These are phyloP conservation scores for Reticulascus tulasneorum DNA, from an alignment of 2,329 filamentous ascomycete genomes.

Conservation along the genomic window DNA sequence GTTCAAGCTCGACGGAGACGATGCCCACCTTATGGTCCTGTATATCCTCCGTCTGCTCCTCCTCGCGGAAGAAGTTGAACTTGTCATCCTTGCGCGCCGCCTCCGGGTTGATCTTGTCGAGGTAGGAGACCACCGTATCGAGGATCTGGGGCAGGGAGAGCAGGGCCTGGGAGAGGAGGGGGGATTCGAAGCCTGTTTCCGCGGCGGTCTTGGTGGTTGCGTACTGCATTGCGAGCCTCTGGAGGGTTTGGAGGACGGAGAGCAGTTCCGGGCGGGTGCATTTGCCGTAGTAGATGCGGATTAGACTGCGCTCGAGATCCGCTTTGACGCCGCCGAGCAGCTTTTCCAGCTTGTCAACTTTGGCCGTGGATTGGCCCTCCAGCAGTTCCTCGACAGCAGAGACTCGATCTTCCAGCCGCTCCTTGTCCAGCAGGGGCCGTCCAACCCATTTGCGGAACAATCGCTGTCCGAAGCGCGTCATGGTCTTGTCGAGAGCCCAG, in stretches of 20 bases:
- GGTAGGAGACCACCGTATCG: constrained; percentile 65
- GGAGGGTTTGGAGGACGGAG: constrained; percentile 77
- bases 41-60: constrained; percentile 84
- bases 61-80: constrained; percentile 86
- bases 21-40: constrained; percentile 87
- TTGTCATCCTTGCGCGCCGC: constrained; percentile 87
- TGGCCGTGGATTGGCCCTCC: constrained; percentile 58
- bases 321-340: constrained; percentile 68
- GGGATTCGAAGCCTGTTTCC: constrained; percentile 69
- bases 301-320: constrained; percentile 88
- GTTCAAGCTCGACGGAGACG: constrained; percentile 83
- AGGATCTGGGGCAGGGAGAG: constrained; percentile 72
- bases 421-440: constrained; percentile 75
- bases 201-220: constrained; percentile 58
- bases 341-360: constrained; percentile 69
- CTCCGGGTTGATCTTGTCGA: constrained; percentile 80
- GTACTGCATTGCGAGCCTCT: constrained; percentile 76
- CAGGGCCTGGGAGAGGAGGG: constrained; percentile 67
- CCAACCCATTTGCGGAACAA: constrained; percentile 94
- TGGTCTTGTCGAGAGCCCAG: constrained; percentile 91
- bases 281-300: constrained; percentile 96
- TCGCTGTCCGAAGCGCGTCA: constrained; percentile 83
- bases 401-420: constrained; percentile 71
- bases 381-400: constrained; percentile 83
- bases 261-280: constrained; percentile 87